Conservation (phyloP, 768 basidiomycete genomes). For the Hericium erinaceus region DNA sequence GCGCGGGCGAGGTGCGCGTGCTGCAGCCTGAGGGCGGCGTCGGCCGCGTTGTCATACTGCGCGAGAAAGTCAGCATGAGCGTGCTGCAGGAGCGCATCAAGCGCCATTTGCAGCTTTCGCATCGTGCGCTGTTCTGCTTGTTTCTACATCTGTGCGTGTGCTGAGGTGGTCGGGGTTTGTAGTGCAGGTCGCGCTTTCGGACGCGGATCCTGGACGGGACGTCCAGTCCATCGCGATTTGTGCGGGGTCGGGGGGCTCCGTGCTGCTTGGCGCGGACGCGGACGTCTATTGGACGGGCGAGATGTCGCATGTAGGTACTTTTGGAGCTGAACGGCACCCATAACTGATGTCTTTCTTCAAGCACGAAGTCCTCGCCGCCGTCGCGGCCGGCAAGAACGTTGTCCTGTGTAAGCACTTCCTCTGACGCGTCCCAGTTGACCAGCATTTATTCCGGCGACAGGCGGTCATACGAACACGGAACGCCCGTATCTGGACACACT, state of each 20-base stretch:
- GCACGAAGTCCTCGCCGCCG: conserved; percentile 83
- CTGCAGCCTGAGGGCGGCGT: conserved; percentile 26
- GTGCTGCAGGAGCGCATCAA: conserved; percentile 34
- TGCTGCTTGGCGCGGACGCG: conserved; percentile 62
- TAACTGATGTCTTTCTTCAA: conserved; percentile 18
- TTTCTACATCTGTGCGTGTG: no score
- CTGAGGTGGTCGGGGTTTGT: no score
- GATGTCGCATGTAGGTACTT: conserved; percentile 62
- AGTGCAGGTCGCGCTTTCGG: no score
- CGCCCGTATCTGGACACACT: conserved; percentile 82
- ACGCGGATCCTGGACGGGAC: conserved; percentile 1
- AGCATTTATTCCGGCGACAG: conserved; percentile 26
- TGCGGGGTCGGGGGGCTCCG: conserved; percentile 79
- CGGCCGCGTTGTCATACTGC: conserved; percentile 5
- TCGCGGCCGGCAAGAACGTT: conserved; percentile 69
- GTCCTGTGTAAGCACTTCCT: conserved; percentile 59
- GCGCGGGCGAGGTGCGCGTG: conserved; percentile 25
- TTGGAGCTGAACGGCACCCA: no score
- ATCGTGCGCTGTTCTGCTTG: conserved; percentile 32
- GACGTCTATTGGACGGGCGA: conserved; percentile 92
- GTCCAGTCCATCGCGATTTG: conserved; percentile 73
- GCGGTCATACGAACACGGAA: conserved; percentile 92
- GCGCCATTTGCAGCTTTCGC: conserved; percentile 14
- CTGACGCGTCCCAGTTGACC: neutral
- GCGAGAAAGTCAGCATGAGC: conserved; percentile 11